A percentile compares a stretch with the other conserved stretches of the same genome.
Evolutionary conservation across 108 stramenopile species (phyloP).

Genomic region (Fragilariopsis cylindrus): DNA sequence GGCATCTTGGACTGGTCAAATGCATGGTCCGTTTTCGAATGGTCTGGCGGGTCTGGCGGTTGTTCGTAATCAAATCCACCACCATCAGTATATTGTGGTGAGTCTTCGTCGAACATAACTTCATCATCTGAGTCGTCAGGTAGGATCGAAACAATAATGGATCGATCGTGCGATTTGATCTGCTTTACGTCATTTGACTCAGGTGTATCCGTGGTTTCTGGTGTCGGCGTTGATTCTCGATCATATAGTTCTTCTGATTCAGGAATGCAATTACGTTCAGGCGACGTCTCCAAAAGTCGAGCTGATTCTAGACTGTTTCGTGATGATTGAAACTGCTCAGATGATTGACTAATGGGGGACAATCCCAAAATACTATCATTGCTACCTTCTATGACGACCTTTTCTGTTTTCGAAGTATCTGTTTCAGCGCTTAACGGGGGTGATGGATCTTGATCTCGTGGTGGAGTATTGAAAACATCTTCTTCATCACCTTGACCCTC

Average conservation of each 20-base stretch:
- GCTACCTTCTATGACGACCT: too few species aligned
- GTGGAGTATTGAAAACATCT: constrained; percentile 7
- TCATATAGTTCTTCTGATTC: neutral
- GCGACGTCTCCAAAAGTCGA: neutral
- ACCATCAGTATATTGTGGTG: neutral
- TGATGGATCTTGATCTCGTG: constrained; percentile 1
- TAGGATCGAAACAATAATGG: constrained; percentile 8
- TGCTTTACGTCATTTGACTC: constrained; percentile 5
- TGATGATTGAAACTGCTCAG: neutral
- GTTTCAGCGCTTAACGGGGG: neutral
- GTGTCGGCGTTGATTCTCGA: neutral
- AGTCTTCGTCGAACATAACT: neutral
- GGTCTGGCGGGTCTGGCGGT: too few species aligned
- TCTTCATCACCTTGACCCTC: neutral
- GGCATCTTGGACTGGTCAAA: constrained; percentile 7
- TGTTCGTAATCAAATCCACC: too few species aligned
- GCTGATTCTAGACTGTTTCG: neutral
- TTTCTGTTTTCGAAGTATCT: neutral
- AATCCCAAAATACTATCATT: neutral
- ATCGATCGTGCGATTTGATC: neutral
- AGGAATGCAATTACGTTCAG: neutral
- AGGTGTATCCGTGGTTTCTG: neutral
- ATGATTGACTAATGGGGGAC: constrained; percentile 2
- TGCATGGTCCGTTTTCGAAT: too few species aligned
- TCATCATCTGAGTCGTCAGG: constrained; percentile 4